These are phyloP conservation scores for Xylariaceae sp. DNA, from an alignment of 2,329 filamentous ascomycete genomes.

Conservation along the genomic window DNA sequence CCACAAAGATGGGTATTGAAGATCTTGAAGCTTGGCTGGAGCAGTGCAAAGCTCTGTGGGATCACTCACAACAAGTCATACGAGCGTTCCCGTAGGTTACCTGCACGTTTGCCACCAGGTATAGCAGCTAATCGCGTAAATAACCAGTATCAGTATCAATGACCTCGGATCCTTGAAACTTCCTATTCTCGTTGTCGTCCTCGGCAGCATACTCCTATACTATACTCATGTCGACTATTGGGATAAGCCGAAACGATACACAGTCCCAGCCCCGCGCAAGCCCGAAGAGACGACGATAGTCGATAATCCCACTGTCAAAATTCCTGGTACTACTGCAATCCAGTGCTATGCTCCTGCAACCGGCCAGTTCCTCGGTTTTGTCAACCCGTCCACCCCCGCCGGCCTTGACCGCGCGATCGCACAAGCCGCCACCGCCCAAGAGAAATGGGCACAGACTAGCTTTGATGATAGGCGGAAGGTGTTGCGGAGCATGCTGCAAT, in stretches of 20 bases:
- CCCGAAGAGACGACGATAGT: slow-evolving; percentile 55
- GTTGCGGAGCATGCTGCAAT: slow-evolving; percentile 73
- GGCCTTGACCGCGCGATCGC: slow-evolving; percentile 77
- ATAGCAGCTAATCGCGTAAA: slow-evolving; percentile 2
- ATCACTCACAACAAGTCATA: slow-evolving; percentile 14
- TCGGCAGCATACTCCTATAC: slow-evolving; percentile 20
- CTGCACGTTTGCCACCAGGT: not conserved
- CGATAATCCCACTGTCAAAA: slow-evolving; percentile 57
- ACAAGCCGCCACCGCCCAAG: slow-evolving; percentile 70
- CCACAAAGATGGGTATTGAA: slow-evolving; percentile 18
- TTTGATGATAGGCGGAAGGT: slow-evolving; percentile 76
- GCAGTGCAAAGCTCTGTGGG: slow-evolving; percentile 5
- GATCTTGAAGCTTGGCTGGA: slow-evolving; percentile 23
- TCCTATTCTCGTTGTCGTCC: slow-evolving; percentile 14
- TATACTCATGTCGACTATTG: slow-evolving; percentile 16
- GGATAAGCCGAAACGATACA: slow-evolving; percentile 51
- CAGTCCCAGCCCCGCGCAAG: slow-evolving; percentile 57
- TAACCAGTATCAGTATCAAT: slow-evolving; percentile 13
- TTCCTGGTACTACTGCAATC: slow-evolving; percentile 62
- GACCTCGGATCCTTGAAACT: slow-evolving; percentile 12
- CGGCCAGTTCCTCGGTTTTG: slow-evolving; percentile 72
- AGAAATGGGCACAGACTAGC: slow-evolving; percentile 70
- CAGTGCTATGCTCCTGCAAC: slow-evolving; percentile 90
- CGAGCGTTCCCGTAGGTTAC: slow-evolving; percentile 25
- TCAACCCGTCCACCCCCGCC: slow-evolving; percentile 71